phyloP scores from a whole-genome alignment of 768 basidiomycete species.

The Pulveroboletus sp. region DNA sequence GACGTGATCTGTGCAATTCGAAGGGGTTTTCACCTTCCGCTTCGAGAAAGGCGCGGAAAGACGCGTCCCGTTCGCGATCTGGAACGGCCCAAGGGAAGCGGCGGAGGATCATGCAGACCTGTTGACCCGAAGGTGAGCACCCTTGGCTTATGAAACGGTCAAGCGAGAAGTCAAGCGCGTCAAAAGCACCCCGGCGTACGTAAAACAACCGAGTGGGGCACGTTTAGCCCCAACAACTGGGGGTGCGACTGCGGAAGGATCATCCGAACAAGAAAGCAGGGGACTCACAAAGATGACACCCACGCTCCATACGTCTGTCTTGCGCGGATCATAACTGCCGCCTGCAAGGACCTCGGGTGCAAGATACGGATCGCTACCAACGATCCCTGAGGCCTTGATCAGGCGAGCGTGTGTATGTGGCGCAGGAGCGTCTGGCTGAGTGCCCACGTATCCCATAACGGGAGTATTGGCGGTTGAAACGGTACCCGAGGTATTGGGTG shows the following conservation, averaged over 20 bases:
- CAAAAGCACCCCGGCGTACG: no score
- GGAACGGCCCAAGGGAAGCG: constrained; percentile 99
- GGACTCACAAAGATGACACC: constrained; percentile 89
- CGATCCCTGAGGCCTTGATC: constrained; percentile 79
- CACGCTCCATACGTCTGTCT: constrained; percentile 98
- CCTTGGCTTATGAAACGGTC: neutral
- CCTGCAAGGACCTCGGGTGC: constrained; percentile 89
- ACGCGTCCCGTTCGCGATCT: constrained; percentile 87
- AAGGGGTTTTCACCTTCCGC: constrained; percentile 81
- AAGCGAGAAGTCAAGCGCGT: no score
- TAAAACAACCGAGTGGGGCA: constrained; percentile 2
- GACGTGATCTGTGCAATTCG: constrained; percentile 26
- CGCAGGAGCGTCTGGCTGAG: constrained; percentile 22
- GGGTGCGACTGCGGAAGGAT: neutral
- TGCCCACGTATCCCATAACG: constrained; percentile 19
- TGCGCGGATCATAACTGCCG: constrained; percentile 87
- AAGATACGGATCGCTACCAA: constrained; percentile 97
- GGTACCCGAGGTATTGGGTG: constrained; percentile 10
- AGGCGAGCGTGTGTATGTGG: constrained; percentile 40
- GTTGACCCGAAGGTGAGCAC: constrained; percentile 9
- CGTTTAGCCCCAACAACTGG: neutral
- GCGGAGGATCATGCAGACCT: constrained; percentile 87
- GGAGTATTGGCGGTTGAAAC: neutral
- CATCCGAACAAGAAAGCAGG: neutral
- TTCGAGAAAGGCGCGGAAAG: constrained; percentile 86